Evolutionary conservation across 2,329 filamentous ascomycete genomes (phyloP), one percentile per base, ranked within the genome.

Genomic region (Penicillium vulpinum): DNA sequence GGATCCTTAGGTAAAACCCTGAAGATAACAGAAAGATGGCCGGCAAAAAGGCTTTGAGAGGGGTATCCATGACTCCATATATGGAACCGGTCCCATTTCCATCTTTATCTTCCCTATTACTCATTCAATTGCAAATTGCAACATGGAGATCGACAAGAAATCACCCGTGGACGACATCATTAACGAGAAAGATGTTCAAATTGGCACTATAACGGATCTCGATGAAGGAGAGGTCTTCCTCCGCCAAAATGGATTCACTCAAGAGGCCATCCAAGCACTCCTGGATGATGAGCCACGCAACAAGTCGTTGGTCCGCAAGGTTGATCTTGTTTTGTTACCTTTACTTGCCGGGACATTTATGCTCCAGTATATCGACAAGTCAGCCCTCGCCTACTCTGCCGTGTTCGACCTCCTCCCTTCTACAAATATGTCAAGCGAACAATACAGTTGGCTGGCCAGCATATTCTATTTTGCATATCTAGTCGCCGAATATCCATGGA

Each of bases 311-410:
- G 69, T 73, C 3, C 62, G 76, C 16, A 81, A 79, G 53, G 78
- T 85, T 43, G 83, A 85, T 56, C 71, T 77, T 56, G 65, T 77
- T 0, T 62, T 85, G 9, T 73, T 85, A 58, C 83, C 83, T 0
- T 71, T 85, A 6, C 76, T 85, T 3, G 64, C 67, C 3, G 69
- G 69, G 1, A 72, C 69, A 26, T 72, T 71, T 31, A 62, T 55
- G 29, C 75, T 85, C 6, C 82, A 85, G 60, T 84, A 81, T 58
- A 80, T 84, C 62, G 82, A 84, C 68, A 85, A 85, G 69, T 78
- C 81, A 58, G 79, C 81, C 0, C 70, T 84, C 5, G 77, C 77
- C 0, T 85, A 84, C 64, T 77, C 79, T 0, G 81, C 82, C 2
- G 80, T 85, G 0, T 85, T 84, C 57, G 83, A 85, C 46, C 71